Percentiles rank a stretch among this genome's conserved stretches.
Evolutionary conservation across 2,329 filamentous ascomycete genomes (phyloP).

Genomic region (Hirsutella rhossiliensis): DNA sequence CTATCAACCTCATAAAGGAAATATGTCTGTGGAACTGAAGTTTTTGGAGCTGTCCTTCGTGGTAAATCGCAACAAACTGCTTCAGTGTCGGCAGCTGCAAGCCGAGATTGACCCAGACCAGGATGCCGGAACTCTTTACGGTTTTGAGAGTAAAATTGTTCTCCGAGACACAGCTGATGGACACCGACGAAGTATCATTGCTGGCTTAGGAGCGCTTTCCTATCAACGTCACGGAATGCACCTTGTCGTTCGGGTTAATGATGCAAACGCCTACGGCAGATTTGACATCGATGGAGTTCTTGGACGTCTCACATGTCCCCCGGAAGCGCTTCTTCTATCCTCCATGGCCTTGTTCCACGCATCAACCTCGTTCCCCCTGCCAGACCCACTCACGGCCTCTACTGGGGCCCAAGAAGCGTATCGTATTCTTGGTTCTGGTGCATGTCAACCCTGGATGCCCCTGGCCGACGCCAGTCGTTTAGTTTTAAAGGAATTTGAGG

Average conservation of each 20-base stretch:
- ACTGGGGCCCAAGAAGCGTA: neutral
- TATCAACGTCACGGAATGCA: slow-evolving; percentile 25
- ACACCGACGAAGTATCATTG: slow-evolving; percentile 35
- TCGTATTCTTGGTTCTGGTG: neutral
- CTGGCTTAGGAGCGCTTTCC: slow-evolving; percentile 30
- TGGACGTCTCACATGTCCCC: neutral
- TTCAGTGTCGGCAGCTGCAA: slow-evolving; percentile 36
- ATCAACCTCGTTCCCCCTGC: neutral
- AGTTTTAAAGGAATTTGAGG: neutral
- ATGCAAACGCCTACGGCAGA: neutral
- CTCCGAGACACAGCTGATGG: slow-evolving; percentile 30
- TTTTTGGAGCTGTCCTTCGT: slow-evolving; percentile 40
- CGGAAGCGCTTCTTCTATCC: neutral
- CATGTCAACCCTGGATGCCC: neutral
- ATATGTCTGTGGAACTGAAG: slow-evolving; percentile 34
- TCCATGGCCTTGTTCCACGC: slow-evolving; percentile 1
- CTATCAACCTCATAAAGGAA: slow-evolving; percentile 23
- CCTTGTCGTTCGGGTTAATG: slow-evolving; percentile 13
- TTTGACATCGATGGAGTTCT: slow-evolving; percentile 1
- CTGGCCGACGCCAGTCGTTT: neutral
- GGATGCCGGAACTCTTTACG: slow-evolving; percentile 47
- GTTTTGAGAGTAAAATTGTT: slow-evolving; percentile 45
- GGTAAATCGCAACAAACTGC: slow-evolving; percentile 28
- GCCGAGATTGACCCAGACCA: slow-evolving; percentile 45
- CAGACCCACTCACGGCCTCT: neutral